These are phyloP conservation scores for Chionographis japonica DNA, from an alignment of 106 monocot species.

Conservation along the genomic window DNA sequence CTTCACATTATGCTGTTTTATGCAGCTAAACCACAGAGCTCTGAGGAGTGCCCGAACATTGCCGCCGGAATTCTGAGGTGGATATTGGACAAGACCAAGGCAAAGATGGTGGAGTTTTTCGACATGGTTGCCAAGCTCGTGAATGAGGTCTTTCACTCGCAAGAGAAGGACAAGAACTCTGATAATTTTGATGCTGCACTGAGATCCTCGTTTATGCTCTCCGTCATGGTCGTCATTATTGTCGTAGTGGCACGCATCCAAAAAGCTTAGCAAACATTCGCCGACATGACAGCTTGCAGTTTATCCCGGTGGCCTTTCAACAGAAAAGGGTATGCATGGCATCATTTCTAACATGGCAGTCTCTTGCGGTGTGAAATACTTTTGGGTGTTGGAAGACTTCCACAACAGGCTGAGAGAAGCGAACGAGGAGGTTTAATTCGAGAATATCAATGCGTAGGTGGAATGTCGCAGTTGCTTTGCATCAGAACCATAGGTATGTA, in stretches of 20 bases:
- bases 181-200: slow-evolving; percentile 23
- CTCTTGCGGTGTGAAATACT: too few species aligned
- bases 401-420: too few species aligned
- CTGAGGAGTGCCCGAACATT: slow-evolving; percentile 2
- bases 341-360: too few species aligned
- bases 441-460: too few species aligned
- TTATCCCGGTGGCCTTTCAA: background rate
- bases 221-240: slow-evolving; percentile 40
- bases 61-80: slow-evolving; percentile 19
- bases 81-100: slow-evolving; percentile 35
- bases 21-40: background rate
- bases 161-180: slow-evolving; percentile 7
- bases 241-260: slow-evolving; percentile 29
- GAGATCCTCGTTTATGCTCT: slow-evolving; percentile 49
- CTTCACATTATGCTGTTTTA: too few species aligned
- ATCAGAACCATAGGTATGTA: too few species aligned
- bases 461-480: too few species aligned
- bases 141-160: slow-evolving; percentile 26
- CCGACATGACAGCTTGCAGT: slow-evolving; percentile 17
- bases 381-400: too few species aligned
- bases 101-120: slow-evolving; percentile 43
- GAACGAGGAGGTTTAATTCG: too few species aligned
- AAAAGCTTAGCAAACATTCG: slow-evolving; percentile 10
- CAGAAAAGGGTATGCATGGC: background rate
- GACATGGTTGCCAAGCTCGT: slow-evolving; percentile 39